Percentiles rank a stretch among this genome's conserved stretches.
phyloP scores from a whole-genome alignment of 306 rosid species.

The Trifolium subterraneum region DNA sequence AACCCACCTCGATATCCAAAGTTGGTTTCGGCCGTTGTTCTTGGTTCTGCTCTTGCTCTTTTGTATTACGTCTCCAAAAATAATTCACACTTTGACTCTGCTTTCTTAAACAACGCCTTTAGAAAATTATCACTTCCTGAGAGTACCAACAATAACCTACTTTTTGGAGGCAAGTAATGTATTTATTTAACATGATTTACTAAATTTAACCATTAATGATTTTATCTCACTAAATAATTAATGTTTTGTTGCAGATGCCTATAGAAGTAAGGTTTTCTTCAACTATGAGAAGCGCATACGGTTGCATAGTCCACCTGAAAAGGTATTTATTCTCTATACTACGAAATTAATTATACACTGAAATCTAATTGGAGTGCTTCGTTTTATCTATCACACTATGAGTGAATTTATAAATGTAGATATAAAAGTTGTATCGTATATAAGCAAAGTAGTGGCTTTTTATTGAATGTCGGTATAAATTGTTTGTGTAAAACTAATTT shows the following conservation, averaged over 20 bases:
- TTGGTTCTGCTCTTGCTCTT: conserved; percentile 59
- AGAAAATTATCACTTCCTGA: conserved; percentile 61
- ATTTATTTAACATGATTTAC: conserved; percentile 18
- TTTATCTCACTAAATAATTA: neutral
- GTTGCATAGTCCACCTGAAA: conserved; percentile 82
- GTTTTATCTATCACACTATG: neutral
- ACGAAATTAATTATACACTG: neutral
- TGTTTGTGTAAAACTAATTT: too few species aligned
- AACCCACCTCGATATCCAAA: conserved; percentile 36
- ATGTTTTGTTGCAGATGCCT: conserved; percentile 60
- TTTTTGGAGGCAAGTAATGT: conserved; percentile 60
- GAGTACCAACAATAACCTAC: conserved; percentile 28
- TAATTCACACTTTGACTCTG: conserved; percentile 3
- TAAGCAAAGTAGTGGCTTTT: too few species aligned
- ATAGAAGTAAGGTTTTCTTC: conserved; percentile 83
- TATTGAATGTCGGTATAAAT: too few species aligned
- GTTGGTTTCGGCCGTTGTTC: conserved; percentile 53
- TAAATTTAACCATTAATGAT: neutral
- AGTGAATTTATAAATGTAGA: too few species aligned
- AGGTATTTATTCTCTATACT: conserved; percentile 58
- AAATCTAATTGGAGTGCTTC: too few species aligned
- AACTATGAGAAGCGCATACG: conserved; percentile 92
- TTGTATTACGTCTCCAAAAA: conserved; percentile 50
- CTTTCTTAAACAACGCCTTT: neutral
- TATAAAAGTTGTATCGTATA: too few species aligned